Evolutionary conservation across 257 asterid genomes (phyloP).

Genomic region (Eustoma russellianum): DNA sequence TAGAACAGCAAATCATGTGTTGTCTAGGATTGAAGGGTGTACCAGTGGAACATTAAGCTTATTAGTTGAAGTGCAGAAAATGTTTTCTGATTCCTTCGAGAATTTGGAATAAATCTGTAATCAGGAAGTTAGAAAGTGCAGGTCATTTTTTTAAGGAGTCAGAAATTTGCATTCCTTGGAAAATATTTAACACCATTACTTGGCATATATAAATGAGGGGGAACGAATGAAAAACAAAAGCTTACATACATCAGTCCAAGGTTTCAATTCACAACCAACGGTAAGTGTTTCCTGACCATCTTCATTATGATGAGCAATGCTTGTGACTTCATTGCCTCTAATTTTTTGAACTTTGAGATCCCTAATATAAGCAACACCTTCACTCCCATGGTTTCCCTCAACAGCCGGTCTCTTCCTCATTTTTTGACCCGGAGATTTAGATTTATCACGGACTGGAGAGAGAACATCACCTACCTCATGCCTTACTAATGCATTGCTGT

Average conservation of each 20-base stretch:
- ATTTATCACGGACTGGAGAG: constrained; percentile 30
- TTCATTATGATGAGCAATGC: constrained; percentile 20
- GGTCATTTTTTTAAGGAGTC: not conserved
- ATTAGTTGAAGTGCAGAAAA: constrained; percentile 22
- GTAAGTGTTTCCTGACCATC: constrained; percentile 18
- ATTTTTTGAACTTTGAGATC: constrained; percentile 54
- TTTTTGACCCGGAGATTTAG: constrained; percentile 35
- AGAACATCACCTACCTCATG: constrained; percentile 11
- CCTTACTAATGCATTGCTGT: not conserved
- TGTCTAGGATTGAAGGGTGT: constrained; percentile 6
- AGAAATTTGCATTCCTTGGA: not conserved
- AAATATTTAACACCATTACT: not conserved
- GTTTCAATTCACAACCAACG: constrained; percentile 31
- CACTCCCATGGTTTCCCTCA: constrained; percentile 33
- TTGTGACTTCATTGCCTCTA: constrained; percentile 23
- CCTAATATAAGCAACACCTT: constrained; percentile 25
- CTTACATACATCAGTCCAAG: constrained; percentile 57
- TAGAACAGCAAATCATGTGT: not conserved
- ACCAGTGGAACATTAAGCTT: constrained; percentile 11
- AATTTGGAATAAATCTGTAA: constrained; percentile 58
- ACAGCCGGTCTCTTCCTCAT: constrained; percentile 35
- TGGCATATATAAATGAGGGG: not conserved
- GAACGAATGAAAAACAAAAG: constrained; percentile 16
- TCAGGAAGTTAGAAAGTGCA: constrained; percentile 24
- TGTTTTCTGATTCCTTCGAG: constrained; percentile 39